Conservation (phyloP, 306 rosid species). For the Lagenaria siceraria region DNA sequence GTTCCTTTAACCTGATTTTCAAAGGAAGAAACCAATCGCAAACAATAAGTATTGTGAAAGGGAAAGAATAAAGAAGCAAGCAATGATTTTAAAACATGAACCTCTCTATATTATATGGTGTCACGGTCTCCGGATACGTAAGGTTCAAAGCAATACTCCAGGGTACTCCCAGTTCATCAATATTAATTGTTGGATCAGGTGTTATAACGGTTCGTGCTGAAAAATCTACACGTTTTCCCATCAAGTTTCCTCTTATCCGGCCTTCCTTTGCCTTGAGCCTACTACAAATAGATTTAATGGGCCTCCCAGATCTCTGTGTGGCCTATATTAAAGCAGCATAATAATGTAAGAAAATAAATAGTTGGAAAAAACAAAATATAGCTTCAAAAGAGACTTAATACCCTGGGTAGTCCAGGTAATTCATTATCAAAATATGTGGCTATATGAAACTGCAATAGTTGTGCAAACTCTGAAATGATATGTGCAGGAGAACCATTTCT, state of each 20-base stretch:
- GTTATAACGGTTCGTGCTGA: constrained; percentile 98
- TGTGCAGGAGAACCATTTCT: constrained; percentile 98
- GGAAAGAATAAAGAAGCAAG: not conserved
- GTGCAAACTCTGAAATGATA: constrained; percentile 92
- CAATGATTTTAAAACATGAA: constrained; percentile 6
- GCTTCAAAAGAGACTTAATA: constrained; percentile 16
- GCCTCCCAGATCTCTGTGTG: constrained; percentile 96
- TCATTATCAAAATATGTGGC: constrained; percentile 96
- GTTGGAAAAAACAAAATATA: not conserved
- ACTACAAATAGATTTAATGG: constrained; percentile 94
- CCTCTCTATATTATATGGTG: constrained; percentile 98
- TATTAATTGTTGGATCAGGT: constrained; percentile 93
- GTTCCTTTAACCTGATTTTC: constrained; percentile 74
- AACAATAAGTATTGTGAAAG: not conserved
- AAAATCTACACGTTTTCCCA: constrained; percentile 98
- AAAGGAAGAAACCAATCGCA: not conserved
- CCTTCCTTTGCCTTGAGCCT: constrained; percentile 99
- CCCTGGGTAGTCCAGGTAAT: constrained; percentile 96
- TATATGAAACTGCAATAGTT: constrained; percentile 87
- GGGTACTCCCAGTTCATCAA: constrained; percentile 90
- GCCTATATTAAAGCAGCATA: constrained; percentile 37
- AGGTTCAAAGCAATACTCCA: constrained; percentile 97
- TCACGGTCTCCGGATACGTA: constrained; percentile 97
- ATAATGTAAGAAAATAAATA: not conserved
- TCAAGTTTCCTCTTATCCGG: constrained; percentile 95